Evolutionary conservation across 2,329 filamentous ascomycete genomes (phyloP).

Genomic region (Blumeriella jaapii): DNA sequence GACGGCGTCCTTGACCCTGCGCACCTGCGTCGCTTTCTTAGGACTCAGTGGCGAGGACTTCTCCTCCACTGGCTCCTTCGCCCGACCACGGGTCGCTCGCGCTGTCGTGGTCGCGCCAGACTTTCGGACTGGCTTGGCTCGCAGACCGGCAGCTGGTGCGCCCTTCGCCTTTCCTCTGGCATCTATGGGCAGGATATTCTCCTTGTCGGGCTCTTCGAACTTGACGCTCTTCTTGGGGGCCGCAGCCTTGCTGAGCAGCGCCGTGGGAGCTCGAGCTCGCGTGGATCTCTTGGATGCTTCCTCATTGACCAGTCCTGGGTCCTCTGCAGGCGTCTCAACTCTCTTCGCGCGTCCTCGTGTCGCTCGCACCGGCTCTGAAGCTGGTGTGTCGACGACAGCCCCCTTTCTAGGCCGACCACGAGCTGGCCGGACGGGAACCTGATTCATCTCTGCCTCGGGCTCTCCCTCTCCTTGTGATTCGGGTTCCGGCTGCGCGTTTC

Average conservation of each 20-base stretch:
- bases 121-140: conserved; percentile 39
- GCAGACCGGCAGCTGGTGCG: conserved; percentile 30
- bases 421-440: conserved; percentile 27
- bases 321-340: conserved; percentile 14
- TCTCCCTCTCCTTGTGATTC: too few species aligned
- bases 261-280: conserved; percentile 28
- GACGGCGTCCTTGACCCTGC: conserved; percentile 32
- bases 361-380: conserved; percentile 13
- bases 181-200: conserved; percentile 41
- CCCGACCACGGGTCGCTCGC: conserved; percentile 23
- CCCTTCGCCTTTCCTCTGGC: conserved; percentile 30
- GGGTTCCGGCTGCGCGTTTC: conserved; percentile 26
- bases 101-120: conserved; percentile 25
- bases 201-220: conserved; percentile 51
- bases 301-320: conserved; percentile 23
- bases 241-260: conserved; percentile 32
- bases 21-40: conserved; percentile 52
- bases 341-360: conserved; percentile 24
- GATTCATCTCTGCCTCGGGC: conserved; percentile 17
- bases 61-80: conserved; percentile 25
- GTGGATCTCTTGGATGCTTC: conserved; percentile 30
- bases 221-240: conserved; percentile 49
- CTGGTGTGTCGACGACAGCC: conserved; percentile 15
- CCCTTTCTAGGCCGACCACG: conserved; percentile 36
- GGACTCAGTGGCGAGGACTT: conserved; percentile 46